phyloP scores from a whole-genome alignment of 306 rosid genomes.

The Sesbania bispinosa region DNA sequence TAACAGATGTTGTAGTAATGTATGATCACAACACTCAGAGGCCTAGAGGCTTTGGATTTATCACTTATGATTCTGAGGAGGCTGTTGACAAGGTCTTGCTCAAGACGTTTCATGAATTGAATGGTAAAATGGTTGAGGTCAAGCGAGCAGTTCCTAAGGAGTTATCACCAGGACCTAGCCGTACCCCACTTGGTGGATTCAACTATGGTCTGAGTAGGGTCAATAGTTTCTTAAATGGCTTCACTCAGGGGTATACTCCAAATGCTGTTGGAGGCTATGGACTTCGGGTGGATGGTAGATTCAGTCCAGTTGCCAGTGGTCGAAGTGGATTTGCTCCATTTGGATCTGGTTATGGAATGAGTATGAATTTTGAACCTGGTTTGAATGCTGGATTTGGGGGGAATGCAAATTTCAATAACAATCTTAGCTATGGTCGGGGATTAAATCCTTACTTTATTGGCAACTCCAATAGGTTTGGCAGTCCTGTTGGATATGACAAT shows the following conservation, averaged over 20 bases:
- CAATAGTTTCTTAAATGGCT: constrained; percentile 78
- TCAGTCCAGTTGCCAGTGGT: constrained; percentile 80
- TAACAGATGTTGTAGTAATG: constrained; percentile 99
- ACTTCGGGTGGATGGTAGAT: constrained; percentile 72
- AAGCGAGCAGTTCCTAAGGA: constrained; percentile 99
- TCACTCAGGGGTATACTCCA: constrained; percentile 76
- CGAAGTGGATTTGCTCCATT: constrained; percentile 82
- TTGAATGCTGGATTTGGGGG: constrained; percentile 79
- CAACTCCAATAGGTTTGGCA: constrained; percentile 66
- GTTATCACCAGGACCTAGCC: constrained; percentile 85
- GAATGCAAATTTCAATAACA: constrained; percentile 62
- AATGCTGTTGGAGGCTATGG: constrained; percentile 78
- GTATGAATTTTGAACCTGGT: constrained; percentile 78
- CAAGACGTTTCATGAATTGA: constrained; percentile 89
- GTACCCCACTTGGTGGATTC: constrained; percentile 77
- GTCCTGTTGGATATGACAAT: constrained; percentile 61
- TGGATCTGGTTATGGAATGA: constrained; percentile 82
- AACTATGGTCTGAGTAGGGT: constrained; percentile 75
- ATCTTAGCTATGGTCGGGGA: constrained; percentile 78
- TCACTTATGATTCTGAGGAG: constrained; percentile 94
- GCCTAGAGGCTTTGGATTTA: constrained; percentile 97
- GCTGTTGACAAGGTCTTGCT: constrained; percentile 89
- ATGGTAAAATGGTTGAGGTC: constrained; percentile 99
- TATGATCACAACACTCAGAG: constrained; percentile 98
- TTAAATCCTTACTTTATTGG: constrained; percentile 70